Base-by-base conservation (phyloP, 768 basidiomycete genomes). In the Saitozyma podzolica region DNA sequence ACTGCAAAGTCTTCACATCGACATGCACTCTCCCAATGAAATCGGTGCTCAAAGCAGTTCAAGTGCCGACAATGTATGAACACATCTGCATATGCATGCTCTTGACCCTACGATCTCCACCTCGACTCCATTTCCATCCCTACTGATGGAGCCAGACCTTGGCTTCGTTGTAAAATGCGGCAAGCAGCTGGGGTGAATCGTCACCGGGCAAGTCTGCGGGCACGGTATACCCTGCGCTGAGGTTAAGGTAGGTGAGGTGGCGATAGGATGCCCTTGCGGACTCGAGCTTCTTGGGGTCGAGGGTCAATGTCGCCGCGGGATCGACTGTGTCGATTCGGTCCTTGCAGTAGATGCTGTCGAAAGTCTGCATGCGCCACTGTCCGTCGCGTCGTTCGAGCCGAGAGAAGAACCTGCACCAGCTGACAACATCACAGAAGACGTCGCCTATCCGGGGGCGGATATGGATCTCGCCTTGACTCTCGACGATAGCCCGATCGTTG, bases 341-440 rank as follows among this genome's bases (percentile, higher is more conserved):
- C 17, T 48, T 48, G 47, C 47, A 48, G 47, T 48, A 48, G 19
- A 48, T 48, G 47, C 47, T 48, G 19, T 48, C 47, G 47, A 48
- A 48, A 48, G 47, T 48, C 17, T 48, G 14, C 17, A 48, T 48
- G 14, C 47, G 14, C 47, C 47, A 48, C 17, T 48, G 14, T 14
- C 47, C 47, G 47, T 48, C 17, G 14, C 47, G 14, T 17, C 17
- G 14, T 17, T 48, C 47, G 47, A 48, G 47, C 2, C 47, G 47
- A 14, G 47, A 48, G 47, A 48, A 48, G 47, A 48, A 48, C 14
- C 47, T 14, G 19, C 47, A 48, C 47, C 47, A 48, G 47, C 47
- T 48, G 19, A 48, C 47, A 48, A 48, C 47, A 48, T 48, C 47
- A 48, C 47, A 48, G 19, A 48, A 48, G 2, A 17, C 17, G 14